Base-by-base conservation (phyloP, 768 basidiomycete genomes). In the Gloeopeniophorella convolvens region DNA sequence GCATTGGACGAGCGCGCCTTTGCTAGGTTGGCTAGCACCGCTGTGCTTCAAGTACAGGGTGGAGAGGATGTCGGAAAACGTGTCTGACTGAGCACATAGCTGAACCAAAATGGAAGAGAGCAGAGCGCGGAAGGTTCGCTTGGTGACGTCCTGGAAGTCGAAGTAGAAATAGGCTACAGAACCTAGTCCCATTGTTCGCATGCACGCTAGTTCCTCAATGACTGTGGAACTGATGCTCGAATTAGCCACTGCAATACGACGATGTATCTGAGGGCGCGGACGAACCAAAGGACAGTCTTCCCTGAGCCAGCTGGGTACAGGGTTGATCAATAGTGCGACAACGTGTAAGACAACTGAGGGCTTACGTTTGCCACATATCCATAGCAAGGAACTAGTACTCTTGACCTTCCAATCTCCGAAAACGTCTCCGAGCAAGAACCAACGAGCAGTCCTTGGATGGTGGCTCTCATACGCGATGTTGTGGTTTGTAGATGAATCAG, bases 301-400 rank as follows among this genome's bases (percentile, higher is more conserved):
- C 46, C 46, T 5, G 48, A 50, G 13, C 48, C 48, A n/a, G 42
- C 27, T 50, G n/a, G n/a, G n/a, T n/a, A n/a, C n/a, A n/a, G n/a
- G n/a, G n/a, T n/a, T n/a, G n/a, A n/a, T n/a, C n/a, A n/a, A 31
- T 1, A 8, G 18, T 6, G 5, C 10, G 15, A 10, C 16, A 21
- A 37, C n/a, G 5, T 20, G 15, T 12, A 9, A 2, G 31, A 9
- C 4, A 16, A 6, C 4, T 5, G 1, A 3, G 1, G 27, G 5
- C 47, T n/a, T 8, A 48, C 47, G 37, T 41, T n/a, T 48, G 2
- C 47, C 47, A 20, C 39, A 36, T 10, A 48, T 33, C 39, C 47
- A 48, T 0, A 40, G 23, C 2, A 41, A 37, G 2, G 21, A 40
- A n/a, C n/a, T n/a, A n/a, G n/a, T n/a, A 10, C 47, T 21, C 9